A percentile compares a stretch with the other conserved stretches of the same genome.
These are phyloP conservation scores for Oryza nivara DNA, from an alignment of 176 grass and related monocot species.

Conservation along the genomic window DNA sequence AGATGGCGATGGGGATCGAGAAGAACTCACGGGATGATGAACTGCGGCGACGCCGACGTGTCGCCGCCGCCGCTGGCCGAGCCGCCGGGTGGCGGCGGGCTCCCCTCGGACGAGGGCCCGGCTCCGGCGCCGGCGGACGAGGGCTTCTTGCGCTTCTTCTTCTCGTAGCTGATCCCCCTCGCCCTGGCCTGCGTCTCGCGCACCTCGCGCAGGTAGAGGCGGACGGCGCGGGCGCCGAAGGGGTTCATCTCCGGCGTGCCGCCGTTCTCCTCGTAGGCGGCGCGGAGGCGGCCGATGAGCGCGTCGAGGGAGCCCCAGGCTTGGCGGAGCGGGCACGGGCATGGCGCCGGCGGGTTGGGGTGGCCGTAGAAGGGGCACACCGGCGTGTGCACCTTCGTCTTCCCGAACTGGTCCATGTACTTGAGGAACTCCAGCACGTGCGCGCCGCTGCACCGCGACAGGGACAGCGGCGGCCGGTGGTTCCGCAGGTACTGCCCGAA, in stretches of 20 bases:
- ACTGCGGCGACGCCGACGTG: conserved; percentile 48
- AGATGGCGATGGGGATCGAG: not conserved
- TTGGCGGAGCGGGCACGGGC: conserved; percentile 87
- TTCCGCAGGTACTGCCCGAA: conserved; percentile 86
- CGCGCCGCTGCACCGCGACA: conserved; percentile 75
- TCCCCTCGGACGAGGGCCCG: conserved; percentile 64
- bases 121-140: conserved; percentile 26
- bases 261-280: conserved; percentile 95
- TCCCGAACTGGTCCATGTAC: conserved; percentile 97
- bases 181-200: conserved; percentile 84
- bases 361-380: conserved; percentile 91
- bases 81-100: conserved; percentile 47
- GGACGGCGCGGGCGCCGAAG: conserved; percentile 81
- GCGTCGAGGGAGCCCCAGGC: conserved; percentile 93
- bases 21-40: conserved; percentile 67
- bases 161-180: conserved; percentile 91
- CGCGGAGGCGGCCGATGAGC: conserved; percentile 85
- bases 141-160: conserved; percentile 91
- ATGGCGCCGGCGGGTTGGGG: conserved; percentile 85
- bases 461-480: conserved; percentile 80
- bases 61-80: conserved; percentile 37
- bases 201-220: conserved; percentile 88
- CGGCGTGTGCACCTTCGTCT: conserved; percentile 89
- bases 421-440: conserved; percentile 93
- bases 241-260: conserved; percentile 88